These are phyloP conservation scores for Citeromyces nyonsensis DNA, from an alignment of 805 yeast species.

Conservation along the genomic window DNA sequence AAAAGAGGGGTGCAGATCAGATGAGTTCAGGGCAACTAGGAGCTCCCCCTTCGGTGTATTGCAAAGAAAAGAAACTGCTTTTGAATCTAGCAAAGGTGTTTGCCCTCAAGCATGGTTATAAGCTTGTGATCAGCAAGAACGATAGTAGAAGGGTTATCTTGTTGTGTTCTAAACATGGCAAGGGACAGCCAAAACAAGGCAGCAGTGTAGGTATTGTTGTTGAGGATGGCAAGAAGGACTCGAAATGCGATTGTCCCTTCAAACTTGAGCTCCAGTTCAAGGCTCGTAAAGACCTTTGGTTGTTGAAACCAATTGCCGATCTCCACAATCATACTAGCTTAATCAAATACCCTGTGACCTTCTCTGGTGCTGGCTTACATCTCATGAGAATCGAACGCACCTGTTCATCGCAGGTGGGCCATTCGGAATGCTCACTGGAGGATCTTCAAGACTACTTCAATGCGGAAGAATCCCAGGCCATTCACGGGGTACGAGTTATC, in stretches of 20 bases:
- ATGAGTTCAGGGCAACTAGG: neutral
- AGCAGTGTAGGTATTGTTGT: constrained; percentile 2
- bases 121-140: constrained; percentile 10
- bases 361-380: too few relatives aligned
- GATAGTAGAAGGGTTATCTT: constrained; percentile 10
- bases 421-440: too few relatives aligned
- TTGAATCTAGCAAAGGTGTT: constrained; percentile 10
- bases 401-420: too few relatives aligned
- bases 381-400: too few relatives aligned
- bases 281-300: constrained; percentile 10
- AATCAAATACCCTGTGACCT: too few relatives aligned
- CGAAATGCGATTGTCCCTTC: constrained; percentile 8
- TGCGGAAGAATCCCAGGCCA: too few relatives aligned
- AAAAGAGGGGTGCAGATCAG: neutral
- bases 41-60: constrained; percentile 8
- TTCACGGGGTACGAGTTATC: too few relatives aligned
- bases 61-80: constrained; percentile 8
- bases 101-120: constrained; percentile 10
- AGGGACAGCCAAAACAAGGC: constrained; percentile 2
- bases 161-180: constrained; percentile 8
- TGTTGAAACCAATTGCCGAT: constrained; percentile 8
- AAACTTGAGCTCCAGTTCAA: constrained; percentile 11
- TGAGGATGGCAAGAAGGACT: constrained; percentile 1
- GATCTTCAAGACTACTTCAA: too few relatives aligned
- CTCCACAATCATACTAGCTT: constrained; percentile 7